Conservation (phyloP, 1,139 yeast species). For the Pichia norvegensis region DNA sequence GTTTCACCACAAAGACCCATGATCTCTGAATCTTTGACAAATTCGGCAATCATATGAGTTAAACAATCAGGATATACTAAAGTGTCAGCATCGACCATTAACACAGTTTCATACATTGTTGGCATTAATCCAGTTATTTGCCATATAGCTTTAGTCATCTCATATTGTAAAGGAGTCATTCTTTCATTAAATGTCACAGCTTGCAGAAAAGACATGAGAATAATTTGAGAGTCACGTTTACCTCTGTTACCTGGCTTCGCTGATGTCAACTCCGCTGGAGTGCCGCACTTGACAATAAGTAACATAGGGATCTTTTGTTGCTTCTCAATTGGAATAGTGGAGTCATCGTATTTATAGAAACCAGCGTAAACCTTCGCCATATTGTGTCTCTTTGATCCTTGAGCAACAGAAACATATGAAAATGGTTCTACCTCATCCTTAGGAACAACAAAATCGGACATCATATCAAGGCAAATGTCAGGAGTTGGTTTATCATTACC, state of each 20-base stretch:
- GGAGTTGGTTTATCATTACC: constrained; percentile 86
- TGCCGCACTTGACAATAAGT: constrained; percentile 84
- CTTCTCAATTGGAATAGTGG: constrained; percentile 65
- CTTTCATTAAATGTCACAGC: constrained; percentile 90
- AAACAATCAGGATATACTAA: constrained; percentile 83
- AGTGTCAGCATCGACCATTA: constrained; percentile 98
- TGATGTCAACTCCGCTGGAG: constrained; percentile 67
- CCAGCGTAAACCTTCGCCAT: constrained; percentile 97
- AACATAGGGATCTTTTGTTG: constrained; percentile 88
- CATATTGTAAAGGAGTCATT: constrained; percentile 91
- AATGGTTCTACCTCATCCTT: constrained; percentile 67
- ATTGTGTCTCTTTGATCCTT: constrained; percentile 87
- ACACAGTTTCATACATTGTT: constrained; percentile 71
- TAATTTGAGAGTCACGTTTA: constrained; percentile 93
- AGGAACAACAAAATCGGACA: constrained; percentile 71
- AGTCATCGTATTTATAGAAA: constrained; percentile 72
- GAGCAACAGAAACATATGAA: constrained; percentile 92
- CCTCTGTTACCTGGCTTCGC: constrained; percentile 98
- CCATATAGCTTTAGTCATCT: constrained; percentile 73
- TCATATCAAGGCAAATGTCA: constrained; percentile 78
- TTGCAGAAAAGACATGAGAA: constrained; percentile 88
- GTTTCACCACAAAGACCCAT: constrained; percentile 99
- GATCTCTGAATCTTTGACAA: constrained; percentile 81
- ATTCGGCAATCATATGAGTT: constrained; percentile 87
- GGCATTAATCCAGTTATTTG: constrained; percentile 83